These are phyloP conservation scores for Gillenia trifoliata DNA, from an alignment of 306 rosid species.

Conservation along the genomic window DNA sequence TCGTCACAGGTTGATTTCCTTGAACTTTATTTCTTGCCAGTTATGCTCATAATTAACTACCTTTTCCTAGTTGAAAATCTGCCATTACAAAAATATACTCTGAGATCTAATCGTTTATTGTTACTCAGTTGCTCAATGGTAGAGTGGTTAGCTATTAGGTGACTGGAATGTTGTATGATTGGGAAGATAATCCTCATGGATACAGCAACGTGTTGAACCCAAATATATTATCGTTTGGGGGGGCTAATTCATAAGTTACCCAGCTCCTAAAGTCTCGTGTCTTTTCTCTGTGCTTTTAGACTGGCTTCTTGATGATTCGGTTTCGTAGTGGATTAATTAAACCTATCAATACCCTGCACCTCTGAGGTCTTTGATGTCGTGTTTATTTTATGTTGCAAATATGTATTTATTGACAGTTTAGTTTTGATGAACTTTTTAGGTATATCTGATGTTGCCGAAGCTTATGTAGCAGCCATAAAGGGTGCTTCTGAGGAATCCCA, in stretches of 20 bases:
- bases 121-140: background rate
- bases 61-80: background rate
- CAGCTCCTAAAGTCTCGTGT: background rate
- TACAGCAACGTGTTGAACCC: background rate
- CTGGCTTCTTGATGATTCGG: background rate
- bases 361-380: background rate
- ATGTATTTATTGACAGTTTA: background rate
- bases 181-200: background rate
- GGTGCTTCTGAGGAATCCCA: constrained; percentile 54
- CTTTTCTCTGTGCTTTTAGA: background rate
- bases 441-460: constrained; percentile 81
- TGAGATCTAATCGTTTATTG: background rate
- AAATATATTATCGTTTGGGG: background rate
- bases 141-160: background rate
- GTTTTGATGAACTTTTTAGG: constrained; percentile 44
- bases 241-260: background rate
- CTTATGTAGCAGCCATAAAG: constrained; percentile 78
- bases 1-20: constrained; percentile 64
- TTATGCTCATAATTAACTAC: background rate
- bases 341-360: background rate
- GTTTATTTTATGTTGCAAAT: background rate
- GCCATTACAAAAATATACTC: background rate
- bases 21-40: background rate
- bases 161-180: background rate
- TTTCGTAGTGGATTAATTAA: background rate